These are phyloP conservation scores for Yamadazyma paraphyllophila DNA, from an alignment of 805 yeast genomes.

Conservation along the genomic window DNA sequence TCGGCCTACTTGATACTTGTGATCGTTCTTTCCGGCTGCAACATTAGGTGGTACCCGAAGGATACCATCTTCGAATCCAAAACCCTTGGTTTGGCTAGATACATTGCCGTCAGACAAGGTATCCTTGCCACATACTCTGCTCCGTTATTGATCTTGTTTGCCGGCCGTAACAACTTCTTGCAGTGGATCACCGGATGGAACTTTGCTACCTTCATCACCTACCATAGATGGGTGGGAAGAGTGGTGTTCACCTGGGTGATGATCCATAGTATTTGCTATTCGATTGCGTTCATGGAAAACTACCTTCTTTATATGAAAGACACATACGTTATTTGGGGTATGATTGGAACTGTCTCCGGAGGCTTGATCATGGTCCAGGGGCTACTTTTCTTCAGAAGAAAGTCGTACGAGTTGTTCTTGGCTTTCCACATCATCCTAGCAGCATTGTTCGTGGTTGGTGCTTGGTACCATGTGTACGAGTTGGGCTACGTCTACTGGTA, in stretches of 20 bases:
- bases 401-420: slow-evolving; percentile 37
- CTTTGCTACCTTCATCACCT: slow-evolving; percentile 39
- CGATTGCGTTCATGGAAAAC: slow-evolving; percentile 15
- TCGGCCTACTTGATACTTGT: slow-evolving; percentile 19
- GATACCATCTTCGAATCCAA: slow-evolving; percentile 27
- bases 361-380: slow-evolving; percentile 31
- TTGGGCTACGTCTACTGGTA: slow-evolving; percentile 31
- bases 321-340: slow-evolving; percentile 32
- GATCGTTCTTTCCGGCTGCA: slow-evolving; percentile 16
- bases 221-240: slow-evolving; percentile 47
- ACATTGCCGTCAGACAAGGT: slow-evolving; percentile 52
- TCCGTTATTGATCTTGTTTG: slow-evolving; percentile 56
- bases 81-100: slow-evolving; percentile 24
- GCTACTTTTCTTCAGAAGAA: slow-evolving; percentile 32
- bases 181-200: slow-evolving; percentile 61
- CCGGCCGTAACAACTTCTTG: slow-evolving; percentile 62
- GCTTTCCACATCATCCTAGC: slow-evolving; percentile 36
- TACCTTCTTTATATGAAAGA: slow-evolving; percentile 17
- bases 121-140: slow-evolving; percentile 42
- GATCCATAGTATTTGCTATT: slow-evolving; percentile 31
- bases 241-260: slow-evolving; percentile 25
- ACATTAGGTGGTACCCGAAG: slow-evolving; percentile 16
- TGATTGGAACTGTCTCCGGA: slow-evolving; percentile 36
- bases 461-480: slow-evolving; percentile 39
- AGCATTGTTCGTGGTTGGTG: slow-evolving; percentile 44